phyloP scores from a whole-genome alignment of 352 stramenopile genomes.

The Vaucheria bursata region DNA sequence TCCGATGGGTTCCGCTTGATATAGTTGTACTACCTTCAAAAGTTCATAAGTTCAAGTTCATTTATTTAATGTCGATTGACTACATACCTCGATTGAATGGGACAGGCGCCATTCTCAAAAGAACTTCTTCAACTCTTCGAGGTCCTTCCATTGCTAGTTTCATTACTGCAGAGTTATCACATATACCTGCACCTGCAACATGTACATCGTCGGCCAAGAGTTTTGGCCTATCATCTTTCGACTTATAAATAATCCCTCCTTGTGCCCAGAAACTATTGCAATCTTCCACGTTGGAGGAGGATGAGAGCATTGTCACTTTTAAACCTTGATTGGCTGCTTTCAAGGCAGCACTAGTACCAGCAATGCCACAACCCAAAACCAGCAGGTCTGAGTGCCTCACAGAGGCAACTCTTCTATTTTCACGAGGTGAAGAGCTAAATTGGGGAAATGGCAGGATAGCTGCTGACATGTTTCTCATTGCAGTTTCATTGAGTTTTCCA shows the following conservation, averaged over 20 bases:
- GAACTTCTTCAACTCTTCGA: slow-evolving; percentile 64
- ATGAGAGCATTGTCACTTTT: slow-evolving; percentile 66
- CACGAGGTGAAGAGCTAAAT: neutral
- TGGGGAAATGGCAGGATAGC: neutral
- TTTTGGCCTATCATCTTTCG: slow-evolving; percentile 66
- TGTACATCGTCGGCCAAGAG: slow-evolving; percentile 78
- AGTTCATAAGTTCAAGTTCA: too few species aligned
- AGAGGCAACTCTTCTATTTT: neutral
- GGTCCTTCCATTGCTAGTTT: slow-evolving; percentile 82
- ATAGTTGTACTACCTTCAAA: too few species aligned
- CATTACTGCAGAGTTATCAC: slow-evolving; percentile 73
- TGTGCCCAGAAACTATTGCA: slow-evolving; percentile 90
- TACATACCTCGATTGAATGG: neutral
- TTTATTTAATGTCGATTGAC: too few species aligned
- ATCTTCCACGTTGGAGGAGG: slow-evolving; percentile 64
- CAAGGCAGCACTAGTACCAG: slow-evolving; percentile 62
- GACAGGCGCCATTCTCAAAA: slow-evolving; percentile 53
- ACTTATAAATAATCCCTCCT: slow-evolving; percentile 88
- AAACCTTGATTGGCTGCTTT: slow-evolving; percentile 63
- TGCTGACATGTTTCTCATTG: too few species aligned
- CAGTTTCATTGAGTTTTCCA: too few species aligned
- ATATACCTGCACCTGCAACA: slow-evolving; percentile 72
- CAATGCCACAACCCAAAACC: slow-evolving; percentile 66
- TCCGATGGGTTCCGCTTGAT: too few species aligned
- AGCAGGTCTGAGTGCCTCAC: slow-evolving; percentile 52